A percentile compares a stretch with the other conserved stretches of the same genome.
Conservation (phyloP, 2,329 filamentous ascomycete species). For the Epichloe amarillans region DNA sequence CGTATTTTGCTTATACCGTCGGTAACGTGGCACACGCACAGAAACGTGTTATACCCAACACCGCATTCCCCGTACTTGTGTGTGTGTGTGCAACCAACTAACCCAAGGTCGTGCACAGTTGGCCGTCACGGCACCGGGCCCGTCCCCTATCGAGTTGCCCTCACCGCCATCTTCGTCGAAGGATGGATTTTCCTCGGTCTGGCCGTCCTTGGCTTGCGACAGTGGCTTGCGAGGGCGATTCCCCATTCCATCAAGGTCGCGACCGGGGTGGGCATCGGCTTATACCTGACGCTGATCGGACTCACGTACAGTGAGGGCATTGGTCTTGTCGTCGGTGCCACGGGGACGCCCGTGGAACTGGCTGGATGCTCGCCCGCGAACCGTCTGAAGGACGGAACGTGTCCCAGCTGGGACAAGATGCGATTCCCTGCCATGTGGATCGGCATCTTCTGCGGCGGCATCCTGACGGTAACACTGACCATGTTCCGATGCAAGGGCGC, state of each 20-base stretch:
- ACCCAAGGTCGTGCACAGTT: constrained; percentile 28
- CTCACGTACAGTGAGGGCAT: constrained; percentile 74
- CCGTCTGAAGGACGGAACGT: constrained; percentile 37
- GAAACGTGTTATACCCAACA: constrained; percentile 7
- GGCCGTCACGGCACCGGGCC: constrained; percentile 61
- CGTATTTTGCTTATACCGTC: constrained; percentile 68
- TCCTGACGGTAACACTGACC: constrained; percentile 69
- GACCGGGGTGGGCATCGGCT: constrained; percentile 71
- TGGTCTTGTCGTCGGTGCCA: constrained; percentile 59
- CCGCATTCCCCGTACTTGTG: not conserved
- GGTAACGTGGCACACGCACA: constrained; percentile 12
- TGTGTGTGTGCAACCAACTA: constrained; percentile 2
- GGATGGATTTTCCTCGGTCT: constrained; percentile 74
- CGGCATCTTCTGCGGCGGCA: constrained; percentile 74
- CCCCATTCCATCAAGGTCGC: constrained; percentile 77
- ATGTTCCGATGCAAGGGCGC: constrained; percentile 80
- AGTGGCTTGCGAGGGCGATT: constrained; percentile 77
- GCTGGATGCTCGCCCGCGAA: constrained; percentile 50
- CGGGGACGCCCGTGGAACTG: constrained; percentile 55
- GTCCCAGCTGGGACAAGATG: constrained; percentile 58
- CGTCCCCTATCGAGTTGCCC: constrained; percentile 60
- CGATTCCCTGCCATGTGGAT: constrained; percentile 75
- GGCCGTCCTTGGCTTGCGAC: constrained; percentile 67
- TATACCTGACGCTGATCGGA: constrained; percentile 67
- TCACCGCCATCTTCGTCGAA: constrained; percentile 82